These are phyloP conservation scores for Sporisorium graminicola DNA, from an alignment of 1,284 basidiomycete species.

Conservation along the genomic window DNA sequence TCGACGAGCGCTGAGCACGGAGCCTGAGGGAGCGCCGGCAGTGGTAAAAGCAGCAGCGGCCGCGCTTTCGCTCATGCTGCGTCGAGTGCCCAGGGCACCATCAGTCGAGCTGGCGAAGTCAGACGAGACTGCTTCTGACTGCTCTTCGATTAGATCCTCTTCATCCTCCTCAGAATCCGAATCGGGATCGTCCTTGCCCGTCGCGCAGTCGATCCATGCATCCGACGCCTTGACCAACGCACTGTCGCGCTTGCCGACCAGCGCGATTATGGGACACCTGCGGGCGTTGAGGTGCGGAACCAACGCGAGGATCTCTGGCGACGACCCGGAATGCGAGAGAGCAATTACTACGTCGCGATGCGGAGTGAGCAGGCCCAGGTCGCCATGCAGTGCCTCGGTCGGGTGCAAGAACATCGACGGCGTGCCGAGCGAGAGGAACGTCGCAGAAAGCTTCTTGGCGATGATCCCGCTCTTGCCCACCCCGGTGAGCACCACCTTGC, in stretches of 20 bases:
- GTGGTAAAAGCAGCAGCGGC: too few species aligned
- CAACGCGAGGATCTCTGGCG: constrained; percentile 69
- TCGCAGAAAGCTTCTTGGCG: constrained; percentile 63
- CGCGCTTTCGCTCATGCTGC: constrained; percentile 13
- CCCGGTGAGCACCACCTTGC: constrained; percentile 70
- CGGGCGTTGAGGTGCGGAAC: constrained; percentile 67
- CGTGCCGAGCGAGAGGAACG: constrained; percentile 67
- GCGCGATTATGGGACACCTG: constrained; percentile 67
- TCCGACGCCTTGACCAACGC: constrained; percentile 66
- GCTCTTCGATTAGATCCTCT: constrained; percentile 3
- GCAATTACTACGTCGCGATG: constrained; percentile 68
- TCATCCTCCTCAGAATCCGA: constrained; percentile 48
- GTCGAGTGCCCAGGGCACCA: neutral
- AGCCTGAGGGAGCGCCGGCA: neutral
- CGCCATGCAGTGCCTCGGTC: constrained; percentile 70
- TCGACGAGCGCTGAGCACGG: constrained; percentile 6
- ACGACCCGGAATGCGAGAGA: constrained; percentile 70
- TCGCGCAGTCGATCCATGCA: constrained; percentile 68
- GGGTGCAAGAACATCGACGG: constrained; percentile 70
- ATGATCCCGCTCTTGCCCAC: constrained; percentile 70
- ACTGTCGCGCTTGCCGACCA: constrained; percentile 66
- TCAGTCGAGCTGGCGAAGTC: neutral
- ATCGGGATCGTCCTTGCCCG: constrained; percentile 61
- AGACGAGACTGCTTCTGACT: constrained; percentile 1
- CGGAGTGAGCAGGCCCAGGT: constrained; percentile 69